Evolutionary conservation across 192 early-diverging fungal genomes (phyloP).

Genomic region (Rhizophagus clarus): DNA sequence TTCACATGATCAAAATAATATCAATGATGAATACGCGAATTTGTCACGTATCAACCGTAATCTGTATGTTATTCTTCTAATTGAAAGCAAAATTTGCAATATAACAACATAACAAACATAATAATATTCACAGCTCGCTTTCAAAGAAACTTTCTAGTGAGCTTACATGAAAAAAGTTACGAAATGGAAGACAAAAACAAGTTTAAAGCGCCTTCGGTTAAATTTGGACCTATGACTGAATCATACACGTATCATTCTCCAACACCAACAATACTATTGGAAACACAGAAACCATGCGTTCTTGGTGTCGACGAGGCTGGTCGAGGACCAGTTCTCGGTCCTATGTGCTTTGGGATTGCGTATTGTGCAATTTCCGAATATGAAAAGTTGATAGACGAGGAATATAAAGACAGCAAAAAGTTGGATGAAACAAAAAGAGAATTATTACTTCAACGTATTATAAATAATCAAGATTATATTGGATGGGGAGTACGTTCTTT

Average conservation of each 20-base stretch:
- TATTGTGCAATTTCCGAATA: slow-evolving; percentile 72
- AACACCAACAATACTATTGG: slow-evolving; percentile 34
- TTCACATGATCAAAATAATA: too few relatives aligned
- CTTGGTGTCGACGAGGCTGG: slow-evolving; percentile 98
- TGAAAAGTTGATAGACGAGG: slow-evolving; percentile 28
- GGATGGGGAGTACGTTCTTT: slow-evolving; percentile 86
- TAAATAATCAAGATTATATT: slow-evolving; percentile 59
- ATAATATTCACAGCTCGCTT: too few relatives aligned
- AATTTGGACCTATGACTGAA: slow-evolving; percentile 5
- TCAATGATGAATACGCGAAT: too few relatives aligned
- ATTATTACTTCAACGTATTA: slow-evolving; percentile 65
- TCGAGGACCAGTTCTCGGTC: slow-evolving; percentile 91
- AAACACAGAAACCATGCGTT: slow-evolving; percentile 51
- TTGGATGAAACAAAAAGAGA: slow-evolving; percentile 78
- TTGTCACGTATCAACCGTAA: too few relatives aligned
- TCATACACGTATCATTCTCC: slow-evolving; percentile 28
- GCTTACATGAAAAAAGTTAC: too few relatives aligned
- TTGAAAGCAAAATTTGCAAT: too few relatives aligned
- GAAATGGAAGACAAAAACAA: too few relatives aligned
- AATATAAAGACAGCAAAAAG: slow-evolving; percentile 86
- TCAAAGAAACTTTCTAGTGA: too few relatives aligned
- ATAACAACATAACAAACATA: too few relatives aligned
- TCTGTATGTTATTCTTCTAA: too few relatives aligned
- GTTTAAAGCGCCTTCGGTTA: neutral
- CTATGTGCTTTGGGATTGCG: slow-evolving; percentile 97